A percentile compares a stretch with the other conserved stretches of the same genome.
Evolutionary conservation across 192 early-diverging fungal genomes (phyloP).

Genomic region (Rhizophagus sp.): DNA sequence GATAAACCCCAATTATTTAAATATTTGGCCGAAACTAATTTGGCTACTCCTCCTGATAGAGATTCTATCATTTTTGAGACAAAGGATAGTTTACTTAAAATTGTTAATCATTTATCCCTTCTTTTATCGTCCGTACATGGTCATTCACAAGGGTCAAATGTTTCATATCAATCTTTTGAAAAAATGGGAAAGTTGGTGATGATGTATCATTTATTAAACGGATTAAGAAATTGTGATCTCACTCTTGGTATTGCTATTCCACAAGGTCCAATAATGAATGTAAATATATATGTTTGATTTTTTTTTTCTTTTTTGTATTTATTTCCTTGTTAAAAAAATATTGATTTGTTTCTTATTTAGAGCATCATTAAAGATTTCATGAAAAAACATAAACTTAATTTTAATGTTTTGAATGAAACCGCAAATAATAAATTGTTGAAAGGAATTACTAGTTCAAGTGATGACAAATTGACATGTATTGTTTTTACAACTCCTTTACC

Average conservation of each 20-base stretch:
- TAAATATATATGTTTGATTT: neutral
- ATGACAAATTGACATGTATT: neutral
- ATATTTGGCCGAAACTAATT: neutral
- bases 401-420: neutral
- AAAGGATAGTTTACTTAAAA: conserved; percentile 1
- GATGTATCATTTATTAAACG: neutral
- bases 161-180: neutral
- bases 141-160: neutral
- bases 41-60: neutral
- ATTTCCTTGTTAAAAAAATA: no score
- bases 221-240: neutral
- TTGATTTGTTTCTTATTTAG: neutral
- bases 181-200: neutral
- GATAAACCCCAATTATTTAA: neutral
- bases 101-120: conserved; percentile 5
- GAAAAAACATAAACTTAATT: neutral
- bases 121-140: neutral
- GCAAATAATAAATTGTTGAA: neutral
- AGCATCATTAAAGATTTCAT: neutral
- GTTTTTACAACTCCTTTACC: neutral
- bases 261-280: conserved; percentile 14
- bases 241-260: neutral
- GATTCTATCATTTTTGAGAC: neutral
- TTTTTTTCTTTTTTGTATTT: no score
- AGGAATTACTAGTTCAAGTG: neutral